Base-by-base conservation (phyloP, 495 filamentous ascomycete genomes). In the Penicillium steckii region DNA sequence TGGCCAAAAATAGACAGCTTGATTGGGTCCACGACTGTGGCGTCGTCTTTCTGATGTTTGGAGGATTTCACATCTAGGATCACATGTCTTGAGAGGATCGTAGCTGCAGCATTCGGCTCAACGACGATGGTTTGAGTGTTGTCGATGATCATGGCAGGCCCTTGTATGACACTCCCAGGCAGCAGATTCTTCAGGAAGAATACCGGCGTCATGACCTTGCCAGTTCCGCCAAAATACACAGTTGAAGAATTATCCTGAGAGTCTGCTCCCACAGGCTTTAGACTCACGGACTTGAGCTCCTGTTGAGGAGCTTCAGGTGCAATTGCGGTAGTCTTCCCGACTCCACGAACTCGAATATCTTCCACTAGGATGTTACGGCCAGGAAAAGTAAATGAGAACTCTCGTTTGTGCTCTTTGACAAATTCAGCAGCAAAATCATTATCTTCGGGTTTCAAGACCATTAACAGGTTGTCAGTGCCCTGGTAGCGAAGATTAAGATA, bases 81-180 rank as follows among this genome's bases (percentile, higher is more conserved):
- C 13, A 95, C 77, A 90, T 85, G 64, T 88, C 89, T 1, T 83
- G 90, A 56, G 33, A 68, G 38, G 12, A 65, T 53, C 18, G 53
- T 60, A 1, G 64, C 66, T 12, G 80, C 78, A 9, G 88, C 80
- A 10, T 77, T 80, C 8, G 91, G 93, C 0, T 87, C 87, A 13
- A 97, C 80, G 2, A 97, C 87, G 46, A 97, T 91, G 0, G 93
- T 97, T 67, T 97, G 93, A 3, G 93, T 97, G 18, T 89, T 87
- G 62, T 97, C 93, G 10, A 92, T 91, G 42, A 96, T 70, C 58
- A 96, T 88, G 0, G 92, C 93, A 9, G 93, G 93, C 1, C 93
- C 93, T 24, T 79, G 73, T 23, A 96, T 78, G 21, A 80, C 76
- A 51, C 86, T 82, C 5, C 89, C 89, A 19, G 87, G 74, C 4